Percentiles rank a stretch among this genome's conserved stretches.
These are phyloP conservation scores for Hyphodiscus sp. DNA, from an alignment of 2,329 filamentous ascomycete genomes.

Conservation along the genomic window DNA sequence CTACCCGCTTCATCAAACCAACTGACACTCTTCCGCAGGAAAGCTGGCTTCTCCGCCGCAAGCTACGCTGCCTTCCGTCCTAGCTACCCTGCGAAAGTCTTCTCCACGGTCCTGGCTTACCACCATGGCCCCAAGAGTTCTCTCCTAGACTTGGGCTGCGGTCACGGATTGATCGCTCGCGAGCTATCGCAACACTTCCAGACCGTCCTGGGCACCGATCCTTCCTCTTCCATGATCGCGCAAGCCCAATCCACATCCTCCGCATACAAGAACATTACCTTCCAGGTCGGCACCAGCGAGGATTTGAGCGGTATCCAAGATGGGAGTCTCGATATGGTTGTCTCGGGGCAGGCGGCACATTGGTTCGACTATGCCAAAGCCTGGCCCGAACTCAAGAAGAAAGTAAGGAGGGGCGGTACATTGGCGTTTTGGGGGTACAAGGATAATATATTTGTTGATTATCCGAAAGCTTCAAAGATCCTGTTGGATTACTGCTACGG, in stretches of 20 bases:
- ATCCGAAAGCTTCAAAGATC: conserved; percentile 44
- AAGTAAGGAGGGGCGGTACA: conserved; percentile 48
- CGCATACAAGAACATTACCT: conserved; percentile 38
- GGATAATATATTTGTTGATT: conserved; percentile 53
- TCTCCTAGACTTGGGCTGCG: conserved; percentile 56
- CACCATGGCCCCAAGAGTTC: conserved; percentile 36
- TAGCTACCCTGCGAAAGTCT: conserved; percentile 49
- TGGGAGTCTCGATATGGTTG: conserved; percentile 44
- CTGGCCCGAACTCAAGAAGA: conserved; percentile 49
- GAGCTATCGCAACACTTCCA: conserved; percentile 47
- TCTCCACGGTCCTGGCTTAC: conserved; percentile 46
- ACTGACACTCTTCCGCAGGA: conserved; percentile 32
- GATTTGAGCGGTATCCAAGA: conserved; percentile 44
- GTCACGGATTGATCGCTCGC: conserved; percentile 52
- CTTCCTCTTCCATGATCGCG: conserved; percentile 49
- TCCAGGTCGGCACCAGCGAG: conserved; percentile 46
- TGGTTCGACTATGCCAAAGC: conserved; percentile 56
- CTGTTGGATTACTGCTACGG: conserved; percentile 51
- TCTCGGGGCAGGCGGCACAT: conserved; percentile 53
- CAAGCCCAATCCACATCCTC: conserved; percentile 38
- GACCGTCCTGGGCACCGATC: conserved; percentile 47
- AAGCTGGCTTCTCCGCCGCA: conserved; percentile 48
- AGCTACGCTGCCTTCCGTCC: conserved; percentile 56
- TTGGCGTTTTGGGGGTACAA: conserved; percentile 63
- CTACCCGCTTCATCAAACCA: background rate